Percentiles rank a stretch among this genome's conserved stretches.
Conservation (phyloP, 129 eudicot species). For the Deinandra increscens region DNA sequence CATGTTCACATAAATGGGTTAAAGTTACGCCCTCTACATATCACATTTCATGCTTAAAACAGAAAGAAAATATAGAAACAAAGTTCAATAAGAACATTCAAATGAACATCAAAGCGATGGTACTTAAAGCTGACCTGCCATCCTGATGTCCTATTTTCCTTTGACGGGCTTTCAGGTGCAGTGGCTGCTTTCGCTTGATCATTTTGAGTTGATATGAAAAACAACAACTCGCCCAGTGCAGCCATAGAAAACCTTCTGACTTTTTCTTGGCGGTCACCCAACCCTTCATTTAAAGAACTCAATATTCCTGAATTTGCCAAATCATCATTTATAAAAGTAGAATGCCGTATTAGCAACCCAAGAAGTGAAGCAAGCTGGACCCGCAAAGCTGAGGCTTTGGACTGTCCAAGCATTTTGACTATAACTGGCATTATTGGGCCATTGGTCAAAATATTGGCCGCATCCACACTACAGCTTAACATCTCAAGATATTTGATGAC, state of each 20-base stretch:
- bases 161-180: slow-evolving; percentile 72
- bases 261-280: slow-evolving; percentile 88
- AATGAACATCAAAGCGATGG: slow-evolving; percentile 9
- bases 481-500: slow-evolving; percentile 82
- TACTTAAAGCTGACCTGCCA: slow-evolving; percentile 76
- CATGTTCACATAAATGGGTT: background rate
- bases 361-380: slow-evolving; percentile 82
- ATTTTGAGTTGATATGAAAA: slow-evolving; percentile 86
- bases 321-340: slow-evolving; percentile 75
- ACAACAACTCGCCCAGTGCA: slow-evolving; percentile 91
- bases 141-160: slow-evolving; percentile 69
- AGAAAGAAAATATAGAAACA: background rate
- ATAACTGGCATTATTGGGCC: slow-evolving; percentile 85
- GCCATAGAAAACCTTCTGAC: slow-evolving; percentile 98
- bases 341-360: slow-evolving; percentile 88
- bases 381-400: slow-evolving; percentile 81
- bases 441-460: slow-evolving; percentile 89
- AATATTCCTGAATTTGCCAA: slow-evolving; percentile 85
- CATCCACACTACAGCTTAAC: slow-evolving; percentile 78
- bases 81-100: slow-evolving; percentile 8
- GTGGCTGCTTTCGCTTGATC: slow-evolving; percentile 54
- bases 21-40: background rate
- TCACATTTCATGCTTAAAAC: background rate
- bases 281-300: slow-evolving; percentile 74
- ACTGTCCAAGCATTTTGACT: slow-evolving; percentile 81